These are phyloP conservation scores for Tetragonia tetragonoides DNA, from an alignment of 148 eudicot genomes.

Conservation along the genomic window DNA sequence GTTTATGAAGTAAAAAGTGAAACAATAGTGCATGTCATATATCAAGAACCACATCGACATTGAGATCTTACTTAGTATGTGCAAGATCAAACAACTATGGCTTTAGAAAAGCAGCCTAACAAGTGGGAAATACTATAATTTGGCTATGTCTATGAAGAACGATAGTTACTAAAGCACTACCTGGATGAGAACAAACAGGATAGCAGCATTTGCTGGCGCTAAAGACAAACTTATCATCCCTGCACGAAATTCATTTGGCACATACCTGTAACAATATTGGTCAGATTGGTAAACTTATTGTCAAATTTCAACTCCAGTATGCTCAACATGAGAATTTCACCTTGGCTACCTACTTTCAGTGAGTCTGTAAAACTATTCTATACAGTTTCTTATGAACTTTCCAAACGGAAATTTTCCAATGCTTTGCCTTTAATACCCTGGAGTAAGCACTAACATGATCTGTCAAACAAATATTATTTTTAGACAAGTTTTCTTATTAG, in stretches of 20 bases:
- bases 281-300: background rate
- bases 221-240: conserved; percentile 79
- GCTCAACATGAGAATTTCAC: no score
- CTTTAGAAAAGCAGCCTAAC: background rate
- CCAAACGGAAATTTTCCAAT: no score
- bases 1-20: no score
- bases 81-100: conserved; percentile 2
- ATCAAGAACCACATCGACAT: background rate
- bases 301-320: background rate
- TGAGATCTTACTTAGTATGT: background rate
- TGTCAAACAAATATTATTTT: no score
- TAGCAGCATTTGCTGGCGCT: conserved; percentile 73
- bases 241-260: conserved; percentile 89
- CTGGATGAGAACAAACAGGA: conserved; percentile 54
- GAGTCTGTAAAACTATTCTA: no score
- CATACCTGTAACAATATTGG: conserved; percentile 51
- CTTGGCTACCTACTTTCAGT: no score
- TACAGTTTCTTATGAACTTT: no score
- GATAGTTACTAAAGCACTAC: conserved; percentile 27
- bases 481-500: no score
- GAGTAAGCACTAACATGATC: no score
- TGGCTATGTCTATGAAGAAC: background rate
- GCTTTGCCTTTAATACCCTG: no score
- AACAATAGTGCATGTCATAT: background rate
- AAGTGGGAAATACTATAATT: background rate